Conservation (phyloP, 2,329 filamentous ascomycete genomes). For the Knufia fluminis region DNA sequence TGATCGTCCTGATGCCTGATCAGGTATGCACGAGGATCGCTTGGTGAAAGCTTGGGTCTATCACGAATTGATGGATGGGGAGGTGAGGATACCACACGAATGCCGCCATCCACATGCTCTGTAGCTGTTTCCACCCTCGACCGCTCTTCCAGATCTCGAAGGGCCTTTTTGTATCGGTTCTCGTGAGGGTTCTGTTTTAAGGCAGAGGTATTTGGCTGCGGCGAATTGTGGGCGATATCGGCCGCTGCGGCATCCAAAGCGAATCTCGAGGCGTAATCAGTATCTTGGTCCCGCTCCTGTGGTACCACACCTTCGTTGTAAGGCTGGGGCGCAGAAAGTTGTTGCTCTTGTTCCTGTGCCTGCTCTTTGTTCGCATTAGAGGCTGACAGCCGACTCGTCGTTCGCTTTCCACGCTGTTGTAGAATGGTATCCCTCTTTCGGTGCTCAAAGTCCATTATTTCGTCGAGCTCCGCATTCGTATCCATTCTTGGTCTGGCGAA, state of each 20-base stretch:
- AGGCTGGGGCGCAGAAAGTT: neutral
- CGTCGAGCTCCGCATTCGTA: slow-evolving; percentile 21
- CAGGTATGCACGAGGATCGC: slow-evolving; percentile 27
- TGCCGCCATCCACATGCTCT: neutral
- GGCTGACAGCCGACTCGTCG: neutral
- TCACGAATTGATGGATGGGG: no score
- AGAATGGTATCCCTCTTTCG: slow-evolving; percentile 26
- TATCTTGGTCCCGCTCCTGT: neutral
- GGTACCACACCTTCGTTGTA: neutral
- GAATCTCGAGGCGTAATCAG: neutral
- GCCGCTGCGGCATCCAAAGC: neutral
- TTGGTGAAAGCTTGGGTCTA: slow-evolving; percentile 13
- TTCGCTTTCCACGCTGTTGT: neutral
- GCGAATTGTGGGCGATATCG: neutral
- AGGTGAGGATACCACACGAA: no score
- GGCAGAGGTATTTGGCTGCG: neutral
- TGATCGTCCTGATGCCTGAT: slow-evolving; percentile 21
- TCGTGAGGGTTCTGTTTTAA: neutral
- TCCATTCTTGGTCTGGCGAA: slow-evolving; percentile 2
- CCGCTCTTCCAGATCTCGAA: slow-evolving; percentile 5
- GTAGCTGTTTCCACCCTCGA: no score
- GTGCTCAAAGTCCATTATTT: slow-evolving; percentile 32
- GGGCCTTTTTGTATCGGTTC: neutral
- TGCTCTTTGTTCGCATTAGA: neutral
- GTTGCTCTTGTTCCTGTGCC: neutral